phyloP scores from a whole-genome alignment of 2,329 filamentous ascomycete species.

The Ascosphaera aggregata region DNA sequence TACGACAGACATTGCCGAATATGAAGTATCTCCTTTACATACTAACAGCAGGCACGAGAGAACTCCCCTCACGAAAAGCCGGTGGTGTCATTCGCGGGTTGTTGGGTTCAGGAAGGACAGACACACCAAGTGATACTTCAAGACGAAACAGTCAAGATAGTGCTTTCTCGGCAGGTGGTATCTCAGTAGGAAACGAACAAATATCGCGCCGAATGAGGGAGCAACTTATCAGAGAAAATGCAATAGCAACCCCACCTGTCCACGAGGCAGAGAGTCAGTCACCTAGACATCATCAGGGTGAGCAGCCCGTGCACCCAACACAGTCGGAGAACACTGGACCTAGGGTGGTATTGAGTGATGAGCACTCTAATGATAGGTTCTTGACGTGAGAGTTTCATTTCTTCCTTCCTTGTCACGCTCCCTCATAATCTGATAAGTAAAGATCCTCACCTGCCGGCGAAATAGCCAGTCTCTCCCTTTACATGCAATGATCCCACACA shows the following conservation, averaged over 20 bases:
- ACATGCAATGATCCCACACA: too few species aligned
- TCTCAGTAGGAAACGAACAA: background rate
- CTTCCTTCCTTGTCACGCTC: too few species aligned
- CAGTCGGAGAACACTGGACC: background rate
- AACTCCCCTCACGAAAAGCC: constrained; percentile 31
- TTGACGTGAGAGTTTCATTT: background rate
- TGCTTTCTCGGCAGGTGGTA: constrained; percentile 1
- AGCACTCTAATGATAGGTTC: background rate
- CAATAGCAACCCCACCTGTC: background rate
- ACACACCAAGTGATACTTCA: constrained; percentile 14
- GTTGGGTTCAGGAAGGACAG: constrained; percentile 10
- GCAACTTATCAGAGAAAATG: constrained; percentile 1
- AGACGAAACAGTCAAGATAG: constrained; percentile 20
- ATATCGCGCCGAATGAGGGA: constrained; percentile 2
- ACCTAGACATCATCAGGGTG: background rate
- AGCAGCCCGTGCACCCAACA: background rate
- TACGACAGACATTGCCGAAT: constrained; percentile 79
- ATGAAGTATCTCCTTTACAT: constrained; percentile 83
- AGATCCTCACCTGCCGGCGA: background rate
- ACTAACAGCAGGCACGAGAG: constrained; percentile 52
- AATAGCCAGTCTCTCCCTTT: too few species aligned
- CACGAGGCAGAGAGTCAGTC: background rate
- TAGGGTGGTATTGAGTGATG: background rate
- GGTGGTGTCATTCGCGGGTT: constrained; percentile 27
- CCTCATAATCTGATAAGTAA: too few species aligned